phyloP scores from a whole-genome alignment of 1,284 basidiomycete genomes.

The Boletus sp. region DNA sequence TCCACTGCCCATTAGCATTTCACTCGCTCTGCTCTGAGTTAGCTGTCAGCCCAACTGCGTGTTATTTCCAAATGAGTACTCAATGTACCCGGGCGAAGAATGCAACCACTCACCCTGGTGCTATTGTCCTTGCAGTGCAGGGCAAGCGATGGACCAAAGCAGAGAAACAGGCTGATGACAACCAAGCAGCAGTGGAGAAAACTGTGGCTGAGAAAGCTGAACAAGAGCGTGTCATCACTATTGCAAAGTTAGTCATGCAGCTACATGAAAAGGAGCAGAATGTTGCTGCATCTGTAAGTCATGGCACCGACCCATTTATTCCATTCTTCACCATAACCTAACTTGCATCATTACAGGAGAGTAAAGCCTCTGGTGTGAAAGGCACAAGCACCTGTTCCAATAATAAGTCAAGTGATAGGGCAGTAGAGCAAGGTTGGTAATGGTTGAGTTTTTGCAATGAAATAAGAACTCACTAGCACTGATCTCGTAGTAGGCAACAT shows the following conservation, averaged over 20 bases:
- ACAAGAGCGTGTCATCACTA: slow-evolving; percentile 1
- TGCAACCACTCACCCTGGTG: no score
- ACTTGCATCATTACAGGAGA: not conserved
- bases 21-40: no score
- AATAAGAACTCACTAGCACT: not conserved
- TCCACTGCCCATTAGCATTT: no score
- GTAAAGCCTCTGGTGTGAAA: not conserved
- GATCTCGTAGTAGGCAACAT: no score
- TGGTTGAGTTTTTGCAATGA: not conserved
- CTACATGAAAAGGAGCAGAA: no score
- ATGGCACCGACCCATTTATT: no score
- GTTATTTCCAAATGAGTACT: not conserved
- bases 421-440: not conserved
- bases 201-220: slow-evolving; percentile 1
- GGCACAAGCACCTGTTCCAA: no score
- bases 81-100: no score
- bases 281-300: no score
- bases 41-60: no score
- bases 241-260: slow-evolving; percentile 2
- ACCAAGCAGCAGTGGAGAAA: not conserved
- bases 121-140: not conserved
- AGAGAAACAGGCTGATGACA: not conserved
- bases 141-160: not conserved
- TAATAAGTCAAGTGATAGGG: not conserved
- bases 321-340: not conserved